These are phyloP conservation scores for Rhodofomes roseus DNA, from an alignment of 1,284 basidiomycete genomes.

Conservation along the genomic window DNA sequence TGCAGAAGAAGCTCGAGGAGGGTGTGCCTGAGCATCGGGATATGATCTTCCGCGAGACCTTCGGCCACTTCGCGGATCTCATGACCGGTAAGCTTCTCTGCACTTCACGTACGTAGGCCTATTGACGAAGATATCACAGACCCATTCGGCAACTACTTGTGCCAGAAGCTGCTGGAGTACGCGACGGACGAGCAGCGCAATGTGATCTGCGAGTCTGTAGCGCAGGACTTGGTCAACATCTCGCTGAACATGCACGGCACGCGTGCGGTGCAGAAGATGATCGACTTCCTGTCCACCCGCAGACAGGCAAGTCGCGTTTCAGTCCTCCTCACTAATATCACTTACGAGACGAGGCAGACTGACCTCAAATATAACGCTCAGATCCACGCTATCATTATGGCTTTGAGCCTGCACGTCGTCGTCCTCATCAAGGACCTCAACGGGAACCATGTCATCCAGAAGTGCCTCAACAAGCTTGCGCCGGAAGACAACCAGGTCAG, in stretches of 20 bases:
- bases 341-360: slow-evolving; percentile 51
- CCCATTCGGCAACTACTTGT: slow-evolving; percentile 99
- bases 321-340: slow-evolving; percentile 28
- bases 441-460: slow-evolving; percentile 99
- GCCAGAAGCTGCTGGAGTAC: slow-evolving; percentile 97
- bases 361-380: slow-evolving; percentile 80
- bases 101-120: background rate
- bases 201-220: slow-evolving; percentile 96
- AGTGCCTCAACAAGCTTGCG: slow-evolving; percentile 96
- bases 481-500: slow-evolving; percentile 95
- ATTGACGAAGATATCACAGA: slow-evolving; percentile 44
- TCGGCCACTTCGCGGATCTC: slow-evolving; percentile 95
- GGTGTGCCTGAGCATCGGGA: slow-evolving; percentile 92
- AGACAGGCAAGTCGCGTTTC: slow-evolving; percentile 69
- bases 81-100: slow-evolving; percentile 78
- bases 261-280: slow-evolving; percentile 99
- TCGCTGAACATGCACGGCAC: slow-evolving; percentile 99
- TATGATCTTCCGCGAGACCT: slow-evolving; percentile 99
- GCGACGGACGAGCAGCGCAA: slow-evolving; percentile 98
- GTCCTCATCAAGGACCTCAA: slow-evolving; percentile 99
- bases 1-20: slow-evolving; percentile 99
- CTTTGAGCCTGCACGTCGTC: slow-evolving; percentile 96
- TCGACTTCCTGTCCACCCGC: slow-evolving; percentile 96
- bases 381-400: slow-evolving; percentile 97
- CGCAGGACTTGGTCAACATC: slow-evolving; percentile 95